Conservation (phyloP, 345 rosid genomes). For the Brassica napus region DNA sequence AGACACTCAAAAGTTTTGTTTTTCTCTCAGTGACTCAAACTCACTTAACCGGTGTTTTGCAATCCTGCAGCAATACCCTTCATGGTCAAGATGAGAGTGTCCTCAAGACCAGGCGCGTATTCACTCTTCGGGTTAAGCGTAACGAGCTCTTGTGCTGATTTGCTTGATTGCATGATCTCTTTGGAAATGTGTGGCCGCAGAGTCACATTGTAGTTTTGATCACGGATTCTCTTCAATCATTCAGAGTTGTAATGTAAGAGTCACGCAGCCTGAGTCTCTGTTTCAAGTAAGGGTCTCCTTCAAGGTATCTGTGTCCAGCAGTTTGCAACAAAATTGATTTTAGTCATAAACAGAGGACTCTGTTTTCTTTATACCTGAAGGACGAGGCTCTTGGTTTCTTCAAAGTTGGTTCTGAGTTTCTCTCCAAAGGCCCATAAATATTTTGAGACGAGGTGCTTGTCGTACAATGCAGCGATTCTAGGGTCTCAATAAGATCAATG, state of each 20-base stretch:
- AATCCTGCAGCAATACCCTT: conserved; percentile 95
- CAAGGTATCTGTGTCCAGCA: conserved; percentile 94
- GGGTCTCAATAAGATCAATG: conserved; percentile 92
- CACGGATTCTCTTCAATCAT: conserved; percentile 85
- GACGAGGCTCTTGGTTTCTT: conserved; percentile 84
- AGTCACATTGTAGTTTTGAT: conserved; percentile 72
- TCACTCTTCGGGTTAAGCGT: conserved; percentile 82
- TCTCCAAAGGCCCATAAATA: conserved; percentile 80
- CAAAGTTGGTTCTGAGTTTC: conserved; percentile 60
- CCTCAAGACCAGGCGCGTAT: conserved; percentile 90
- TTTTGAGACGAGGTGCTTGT: conserved; percentile 85
- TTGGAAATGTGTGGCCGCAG: conserved; percentile 76
- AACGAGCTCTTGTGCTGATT: conserved; percentile 71
- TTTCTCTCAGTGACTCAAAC: conserved; percentile 7
- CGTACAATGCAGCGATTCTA: conserved; percentile 79
- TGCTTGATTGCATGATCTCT: conserved; percentile 77
- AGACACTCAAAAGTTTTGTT: background rate
- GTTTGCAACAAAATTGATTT: conserved; percentile 44
- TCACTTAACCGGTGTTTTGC: conserved; percentile 87
- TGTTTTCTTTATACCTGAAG: conserved; percentile 66
- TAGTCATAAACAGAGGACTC: background rate
- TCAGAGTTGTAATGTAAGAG: conserved; percentile 91
- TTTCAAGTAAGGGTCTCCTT: conserved; percentile 93
- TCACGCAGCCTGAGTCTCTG: conserved; percentile 92
- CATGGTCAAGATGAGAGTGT: conserved; percentile 96